Conservation (phyloP, 1,139 yeast genomes). For the Diutina catenulata region DNA sequence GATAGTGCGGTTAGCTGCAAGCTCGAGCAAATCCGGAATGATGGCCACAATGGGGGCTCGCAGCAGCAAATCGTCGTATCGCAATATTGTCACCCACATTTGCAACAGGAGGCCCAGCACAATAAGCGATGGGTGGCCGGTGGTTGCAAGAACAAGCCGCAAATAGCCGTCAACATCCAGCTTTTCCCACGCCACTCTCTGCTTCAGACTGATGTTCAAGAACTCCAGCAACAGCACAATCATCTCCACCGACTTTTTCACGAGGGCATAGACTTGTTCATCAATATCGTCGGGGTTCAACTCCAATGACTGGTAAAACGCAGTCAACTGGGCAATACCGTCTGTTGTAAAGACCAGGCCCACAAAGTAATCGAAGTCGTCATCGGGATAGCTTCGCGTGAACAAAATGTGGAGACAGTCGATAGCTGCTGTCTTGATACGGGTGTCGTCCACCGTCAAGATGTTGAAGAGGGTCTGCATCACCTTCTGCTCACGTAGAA, state of each 20-base stretch:
- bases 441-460: constrained; percentile 47
- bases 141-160: constrained; percentile 64
- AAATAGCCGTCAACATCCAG: constrained; percentile 57
- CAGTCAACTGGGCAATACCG: constrained; percentile 56
- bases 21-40: constrained; percentile 59
- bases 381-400: constrained; percentile 65
- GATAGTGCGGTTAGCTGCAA: constrained; percentile 68
- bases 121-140: constrained; percentile 77
- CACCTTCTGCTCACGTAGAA: constrained; percentile 57
- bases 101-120: constrained; percentile 85
- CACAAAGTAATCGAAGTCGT: constrained; percentile 69
- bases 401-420: constrained; percentile 86
- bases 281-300: constrained; percentile 71
- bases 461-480: constrained; percentile 54
- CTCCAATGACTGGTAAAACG: constrained; percentile 50
- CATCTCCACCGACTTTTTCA: constrained; percentile 89
- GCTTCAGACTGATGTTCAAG: constrained; percentile 25
- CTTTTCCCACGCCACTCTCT: constrained; percentile 32
- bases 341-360: constrained; percentile 67
- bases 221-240: constrained; percentile 81
- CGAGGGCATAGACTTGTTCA: constrained; percentile 63
- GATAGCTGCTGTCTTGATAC: constrained; percentile 70
- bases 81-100: constrained; percentile 85
- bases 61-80: constrained; percentile 63
- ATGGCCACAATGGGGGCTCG: constrained; percentile 37